Percentiles rank a stretch among this genome's conserved stretches.
Conservation (phyloP, 2,329 filamentous ascomycete genomes). For the Apiospora sp. region DNA sequence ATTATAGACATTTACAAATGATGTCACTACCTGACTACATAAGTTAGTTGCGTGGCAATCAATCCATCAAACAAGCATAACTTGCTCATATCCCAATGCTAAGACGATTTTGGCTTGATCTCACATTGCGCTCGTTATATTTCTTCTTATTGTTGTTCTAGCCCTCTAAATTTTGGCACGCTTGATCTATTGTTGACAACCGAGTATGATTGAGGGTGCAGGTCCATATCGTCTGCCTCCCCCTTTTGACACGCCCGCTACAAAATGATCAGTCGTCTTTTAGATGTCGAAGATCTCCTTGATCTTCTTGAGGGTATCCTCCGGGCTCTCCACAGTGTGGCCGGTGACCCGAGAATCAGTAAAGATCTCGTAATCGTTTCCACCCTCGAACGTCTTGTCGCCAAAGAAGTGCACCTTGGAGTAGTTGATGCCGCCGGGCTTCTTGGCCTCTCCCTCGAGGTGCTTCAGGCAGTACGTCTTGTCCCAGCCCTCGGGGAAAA, state of each 20-base stretch:
- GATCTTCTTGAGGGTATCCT: conserved; percentile 81
- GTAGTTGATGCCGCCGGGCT: conserved; percentile 76
- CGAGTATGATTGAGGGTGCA: neutral
- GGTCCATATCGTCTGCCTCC: neutral
- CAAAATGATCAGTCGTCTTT: conserved; percentile 22
- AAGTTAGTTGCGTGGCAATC: neutral
- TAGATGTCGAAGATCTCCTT: conserved; percentile 81
- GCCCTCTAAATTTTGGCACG: conserved; percentile 4
- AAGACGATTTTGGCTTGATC: neutral
- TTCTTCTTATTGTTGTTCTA: neutral
- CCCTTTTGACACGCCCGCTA: neutral
- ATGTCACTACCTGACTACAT: neutral
- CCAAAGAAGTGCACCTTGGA: conserved; percentile 97
- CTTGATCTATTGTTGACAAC: neutral
- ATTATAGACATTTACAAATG: neutral
- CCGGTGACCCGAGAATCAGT: conserved; percentile 81
- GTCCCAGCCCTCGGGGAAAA: conserved; percentile 97
- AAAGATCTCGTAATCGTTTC: conserved; percentile 97
- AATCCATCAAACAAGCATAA: neutral
- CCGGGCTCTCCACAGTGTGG: conserved; percentile 81
- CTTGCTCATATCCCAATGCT: neutral
- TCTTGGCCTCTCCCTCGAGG: conserved; percentile 79
- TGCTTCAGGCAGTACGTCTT: conserved; percentile 97
- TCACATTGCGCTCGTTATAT: neutral
- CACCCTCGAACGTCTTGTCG: conserved; percentile 87